Conservation (phyloP, 371 early-diverging fungal genomes). For the Dinochytrium kinnereticum region DNA sequence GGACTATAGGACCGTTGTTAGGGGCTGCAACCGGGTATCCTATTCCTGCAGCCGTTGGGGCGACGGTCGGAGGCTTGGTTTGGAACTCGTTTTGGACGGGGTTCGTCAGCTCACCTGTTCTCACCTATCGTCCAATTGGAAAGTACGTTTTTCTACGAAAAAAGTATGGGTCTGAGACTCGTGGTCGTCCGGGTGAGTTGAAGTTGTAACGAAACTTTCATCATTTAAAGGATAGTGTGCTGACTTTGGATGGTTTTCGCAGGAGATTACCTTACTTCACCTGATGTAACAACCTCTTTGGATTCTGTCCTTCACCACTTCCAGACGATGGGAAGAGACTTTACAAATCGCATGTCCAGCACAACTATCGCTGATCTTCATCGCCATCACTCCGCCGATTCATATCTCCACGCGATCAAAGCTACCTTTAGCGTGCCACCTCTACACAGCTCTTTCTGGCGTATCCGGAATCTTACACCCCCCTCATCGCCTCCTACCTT, state of each 20-base stretch:
- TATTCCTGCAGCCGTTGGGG: conserved; percentile 23
- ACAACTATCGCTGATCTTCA: conserved; percentile 28
- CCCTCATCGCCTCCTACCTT: background rate
- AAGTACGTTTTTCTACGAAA: conserved; percentile 33
- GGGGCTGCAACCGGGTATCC: conserved; percentile 35
- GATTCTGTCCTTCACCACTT: conserved; percentile 36
- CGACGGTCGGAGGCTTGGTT: conserved; percentile 27
- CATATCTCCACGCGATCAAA: conserved; percentile 28
- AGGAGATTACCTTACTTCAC: conserved; percentile 32
- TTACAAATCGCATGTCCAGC: conserved; percentile 11
- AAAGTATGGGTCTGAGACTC: conserved; percentile 28
- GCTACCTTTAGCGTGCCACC: conserved; percentile 28
- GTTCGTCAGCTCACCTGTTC: conserved; percentile 28
- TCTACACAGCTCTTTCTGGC: conserved; percentile 26
- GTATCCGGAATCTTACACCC: background rate
- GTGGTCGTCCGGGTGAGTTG: conserved; percentile 1
- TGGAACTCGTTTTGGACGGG: conserved; percentile 34
- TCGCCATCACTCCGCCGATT: conserved; percentile 24
- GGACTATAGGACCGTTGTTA: conserved; percentile 33
- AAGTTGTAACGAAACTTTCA: background rate
- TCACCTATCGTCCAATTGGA: conserved; percentile 34
- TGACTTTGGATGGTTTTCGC: background rate
- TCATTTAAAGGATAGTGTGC: background rate
- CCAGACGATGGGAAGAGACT: conserved; percentile 35
- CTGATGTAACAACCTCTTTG: conserved; percentile 30